These are phyloP conservation scores for Leccinum olivaceopallidum DNA, from an alignment of 768 basidiomycete species.

Conservation along the genomic window DNA sequence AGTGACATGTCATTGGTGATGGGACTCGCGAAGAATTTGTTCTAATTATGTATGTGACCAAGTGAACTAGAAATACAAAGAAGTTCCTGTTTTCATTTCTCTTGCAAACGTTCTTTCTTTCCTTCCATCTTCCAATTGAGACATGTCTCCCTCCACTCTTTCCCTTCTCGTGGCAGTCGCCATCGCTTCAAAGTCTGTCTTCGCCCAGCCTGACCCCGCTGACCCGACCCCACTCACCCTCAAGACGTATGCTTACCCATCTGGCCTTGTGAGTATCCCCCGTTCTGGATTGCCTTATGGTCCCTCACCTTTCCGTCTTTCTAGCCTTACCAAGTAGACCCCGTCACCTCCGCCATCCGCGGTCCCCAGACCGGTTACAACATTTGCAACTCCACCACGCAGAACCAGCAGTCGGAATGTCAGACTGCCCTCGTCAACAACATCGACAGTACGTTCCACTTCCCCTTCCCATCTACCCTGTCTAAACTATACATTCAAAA, in stretches of 20 bases:
- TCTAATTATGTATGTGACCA: neutral
- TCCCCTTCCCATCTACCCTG: neutral
- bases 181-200: constrained; percentile 29
- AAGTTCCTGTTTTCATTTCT: no score
- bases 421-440: constrained; percentile 70
- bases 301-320: neutral
- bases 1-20: constrained; percentile 32
- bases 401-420: constrained; percentile 60
- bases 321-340: constrained; percentile 55
- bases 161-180: constrained; percentile 37
- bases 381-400: constrained; percentile 66
- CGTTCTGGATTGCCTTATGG: neutral
- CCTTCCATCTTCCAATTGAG: constrained; percentile 16
- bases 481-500: constrained; percentile 36
- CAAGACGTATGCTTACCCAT: constrained; percentile 47
- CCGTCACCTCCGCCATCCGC: constrained; percentile 42
- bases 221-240: constrained; percentile 48
- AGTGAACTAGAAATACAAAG: neutral
- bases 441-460: constrained; percentile 35
- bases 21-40: constrained; percentile 25
- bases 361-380: constrained; percentile 68
- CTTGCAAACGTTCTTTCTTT: no score
- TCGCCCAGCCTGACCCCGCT: constrained; percentile 38
- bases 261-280: constrained; percentile 38
- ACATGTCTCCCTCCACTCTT: constrained; percentile 53